These are phyloP conservation scores for Magnusiomyces sp. DNA, from an alignment of 1,139 yeast genomes.

Conservation along the genomic window DNA sequence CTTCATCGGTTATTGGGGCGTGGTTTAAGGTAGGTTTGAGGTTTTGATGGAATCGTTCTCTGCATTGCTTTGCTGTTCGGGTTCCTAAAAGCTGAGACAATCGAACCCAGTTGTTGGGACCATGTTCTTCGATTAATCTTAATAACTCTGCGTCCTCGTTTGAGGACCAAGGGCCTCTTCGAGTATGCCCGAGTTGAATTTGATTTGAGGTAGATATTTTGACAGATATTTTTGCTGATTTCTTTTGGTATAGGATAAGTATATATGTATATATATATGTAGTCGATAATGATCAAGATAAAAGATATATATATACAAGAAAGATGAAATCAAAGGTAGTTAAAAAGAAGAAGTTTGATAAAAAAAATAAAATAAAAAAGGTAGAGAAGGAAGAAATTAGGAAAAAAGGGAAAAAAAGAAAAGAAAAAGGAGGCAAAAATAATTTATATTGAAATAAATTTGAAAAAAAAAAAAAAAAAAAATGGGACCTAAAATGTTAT, in stretches of 20 bases:
- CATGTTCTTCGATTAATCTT: slow-evolving; percentile 60
- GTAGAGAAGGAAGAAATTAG: slow-evolving; percentile 1
- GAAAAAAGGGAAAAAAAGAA: slow-evolving; percentile 1
- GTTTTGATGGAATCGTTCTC: slow-evolving; percentile 89
- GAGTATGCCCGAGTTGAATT: slow-evolving; percentile 16
- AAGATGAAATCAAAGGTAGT: neutral
- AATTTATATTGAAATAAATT: neutral
- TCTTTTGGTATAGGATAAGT: slow-evolving; percentile 3
- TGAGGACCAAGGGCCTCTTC: slow-evolving; percentile 87
- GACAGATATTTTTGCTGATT: slow-evolving; percentile 3
- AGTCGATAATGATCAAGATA: neutral
- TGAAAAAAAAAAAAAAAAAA: neutral
- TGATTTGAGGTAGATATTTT: slow-evolving; percentile 1
- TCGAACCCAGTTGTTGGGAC: slow-evolving; percentile 89
- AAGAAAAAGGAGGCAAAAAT: slow-evolving; percentile 6
- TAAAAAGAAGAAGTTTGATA: slow-evolving; percentile 2
- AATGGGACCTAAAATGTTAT: neutral
- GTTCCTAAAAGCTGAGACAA: slow-evolving; percentile 67
- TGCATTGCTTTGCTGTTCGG: slow-evolving; percentile 84
- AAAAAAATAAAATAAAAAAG: slow-evolving; percentile 3
- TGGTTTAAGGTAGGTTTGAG: slow-evolving; percentile 77
- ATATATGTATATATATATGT: too few species aligned
- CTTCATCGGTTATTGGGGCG: slow-evolving; percentile 76
- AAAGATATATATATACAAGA: neutral
- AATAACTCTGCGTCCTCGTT: slow-evolving; percentile 70